Base-by-base conservation (phyloP, 352 stramenopile species). In the Pythium rishiriense region DNA sequence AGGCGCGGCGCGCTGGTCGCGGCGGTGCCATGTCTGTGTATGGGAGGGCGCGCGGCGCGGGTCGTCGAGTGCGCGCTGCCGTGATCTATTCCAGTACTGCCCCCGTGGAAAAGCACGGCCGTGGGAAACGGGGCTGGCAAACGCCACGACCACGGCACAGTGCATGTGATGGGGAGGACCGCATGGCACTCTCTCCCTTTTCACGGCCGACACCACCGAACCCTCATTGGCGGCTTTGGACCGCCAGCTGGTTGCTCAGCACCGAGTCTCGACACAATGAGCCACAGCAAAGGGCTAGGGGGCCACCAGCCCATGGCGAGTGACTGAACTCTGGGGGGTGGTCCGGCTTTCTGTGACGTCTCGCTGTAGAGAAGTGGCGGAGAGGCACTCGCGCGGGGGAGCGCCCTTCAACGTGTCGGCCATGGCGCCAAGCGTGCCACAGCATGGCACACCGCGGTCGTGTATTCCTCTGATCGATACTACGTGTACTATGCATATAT, bases 321-420 rank as follows among this genome's bases (percentile, higher is more conserved):
- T 47, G 41, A 47, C 41, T 47, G 41, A 47, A 47, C 41, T 47
- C 41, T 47, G 41, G 5, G 9, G 31, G 8, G 37, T n/a, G 41
- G 21, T 47, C 41, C 41, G 41, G 41, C 41, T 47, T 26, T 47
- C 41, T 47, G 41, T 47, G 41, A 47, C 41, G 41, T 47, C 41
- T 22, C 41, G 6, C 41, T 47, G 41, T 47, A 24, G 41, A 47
- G 41, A 47, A 43, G 14, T 6, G 37, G 37, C 21, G 6, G 41
- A 0, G 7, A 12, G 41, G 41, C 41, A 47, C 41, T 47, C 19
- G 2, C 25, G 19, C 19, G 41, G n/a, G 41, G 41, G 15, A 47
- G 2, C 8, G 41, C 41, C 3, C 41, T 47, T 47, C 41, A 47
- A 47, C 41, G 1, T 47, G 41, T 47, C 19, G 17, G 10, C 8